A percentile compares a stretch with the other conserved stretches of the same genome.
Evolutionary conservation across 768 basidiomycete genomes (phyloP).

Genomic region (Agaricus subrufescens): DNA sequence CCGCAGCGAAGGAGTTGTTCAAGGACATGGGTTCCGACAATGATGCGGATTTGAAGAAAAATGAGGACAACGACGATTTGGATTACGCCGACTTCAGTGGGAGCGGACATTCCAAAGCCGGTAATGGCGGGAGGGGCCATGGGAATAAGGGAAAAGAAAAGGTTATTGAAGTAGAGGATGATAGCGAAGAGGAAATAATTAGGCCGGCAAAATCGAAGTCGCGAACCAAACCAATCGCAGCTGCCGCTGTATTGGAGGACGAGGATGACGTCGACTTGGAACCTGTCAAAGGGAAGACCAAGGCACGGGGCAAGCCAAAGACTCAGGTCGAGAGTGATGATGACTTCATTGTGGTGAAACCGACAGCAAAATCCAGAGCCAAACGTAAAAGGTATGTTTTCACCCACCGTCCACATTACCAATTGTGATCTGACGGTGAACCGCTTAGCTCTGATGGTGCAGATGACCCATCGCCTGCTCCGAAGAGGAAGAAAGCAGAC

Average conservation of each 20-base stretch:
- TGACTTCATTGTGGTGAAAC: constrained; percentile 9
- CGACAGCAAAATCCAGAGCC: constrained; percentile 11
- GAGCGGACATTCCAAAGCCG: background rate
- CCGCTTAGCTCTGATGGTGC: constrained; percentile 20
- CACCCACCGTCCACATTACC: constrained; percentile 30
- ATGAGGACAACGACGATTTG: constrained; percentile 1
- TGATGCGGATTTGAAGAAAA: constrained; percentile 4
- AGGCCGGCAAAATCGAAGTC: constrained; percentile 7
- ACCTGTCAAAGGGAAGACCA: background rate
- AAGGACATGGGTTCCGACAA: constrained; percentile 12
- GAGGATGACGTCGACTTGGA: constrained; percentile 9
- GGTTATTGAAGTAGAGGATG: constrained; percentile 16
- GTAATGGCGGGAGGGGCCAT: background rate
- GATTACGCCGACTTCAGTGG: constrained; percentile 2
- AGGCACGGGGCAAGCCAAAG: constrained; percentile 9
- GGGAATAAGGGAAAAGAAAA: constrained; percentile 13
- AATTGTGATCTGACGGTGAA: background rate
- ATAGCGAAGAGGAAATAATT: constrained; percentile 9
- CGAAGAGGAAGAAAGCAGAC: constrained; percentile 48
- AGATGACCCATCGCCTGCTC: constrained; percentile 35
- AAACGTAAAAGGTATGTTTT: constrained; percentile 67
- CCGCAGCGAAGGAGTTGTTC: constrained; percentile 16
- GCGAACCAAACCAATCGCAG: background rate
- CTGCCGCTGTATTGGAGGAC: background rate
- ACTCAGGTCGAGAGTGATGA: constrained; percentile 12